These are phyloP conservation scores for Leccinum fibrillosum DNA, from an alignment of 768 basidiomycete genomes.

Conservation along the genomic window DNA sequence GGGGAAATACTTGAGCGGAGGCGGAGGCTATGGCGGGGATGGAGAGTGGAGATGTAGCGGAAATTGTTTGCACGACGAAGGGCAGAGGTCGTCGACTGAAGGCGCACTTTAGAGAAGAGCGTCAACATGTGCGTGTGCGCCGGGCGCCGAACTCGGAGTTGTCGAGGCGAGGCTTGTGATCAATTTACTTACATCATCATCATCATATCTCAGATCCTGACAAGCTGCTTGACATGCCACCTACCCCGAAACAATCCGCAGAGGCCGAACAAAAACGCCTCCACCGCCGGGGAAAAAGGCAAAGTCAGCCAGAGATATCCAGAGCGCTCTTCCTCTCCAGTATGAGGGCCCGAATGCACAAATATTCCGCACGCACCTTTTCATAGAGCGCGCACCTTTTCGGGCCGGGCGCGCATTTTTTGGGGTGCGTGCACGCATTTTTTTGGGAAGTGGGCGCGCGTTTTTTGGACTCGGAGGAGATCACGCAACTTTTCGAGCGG, in stretches of 20 bases:
- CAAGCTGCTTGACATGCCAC: constrained; percentile 9
- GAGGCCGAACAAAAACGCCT: constrained; percentile 44
- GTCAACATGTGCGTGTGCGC: constrained; percentile 20
- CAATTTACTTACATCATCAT: constrained; percentile 17
- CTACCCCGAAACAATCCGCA: constrained; percentile 56
- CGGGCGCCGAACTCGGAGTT: background rate
- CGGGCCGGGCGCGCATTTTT: too few relatives aligned
- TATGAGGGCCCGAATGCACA: too few relatives aligned
- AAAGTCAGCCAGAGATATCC: constrained; percentile 6
- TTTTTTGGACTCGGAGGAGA: too few relatives aligned
- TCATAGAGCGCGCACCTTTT: too few relatives aligned
- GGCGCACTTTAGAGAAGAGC: constrained; percentile 27
- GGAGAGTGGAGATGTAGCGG: background rate
- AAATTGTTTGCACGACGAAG: constrained; percentile 11
- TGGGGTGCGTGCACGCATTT: too few relatives aligned
- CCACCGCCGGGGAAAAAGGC: constrained; percentile 46
- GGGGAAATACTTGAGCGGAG: background rate
- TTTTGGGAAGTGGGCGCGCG: too few relatives aligned
- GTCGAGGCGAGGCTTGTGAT: background rate
- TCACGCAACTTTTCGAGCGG: too few relatives aligned
- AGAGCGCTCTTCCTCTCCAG: constrained; percentile 17
- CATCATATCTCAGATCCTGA: background rate
- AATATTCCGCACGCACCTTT: too few relatives aligned
- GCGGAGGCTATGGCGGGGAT: background rate
- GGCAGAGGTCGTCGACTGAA: constrained; percentile 9